phyloP scores from a whole-genome alignment of 306 rosid species.

The Prosopis cineraria region DNA sequence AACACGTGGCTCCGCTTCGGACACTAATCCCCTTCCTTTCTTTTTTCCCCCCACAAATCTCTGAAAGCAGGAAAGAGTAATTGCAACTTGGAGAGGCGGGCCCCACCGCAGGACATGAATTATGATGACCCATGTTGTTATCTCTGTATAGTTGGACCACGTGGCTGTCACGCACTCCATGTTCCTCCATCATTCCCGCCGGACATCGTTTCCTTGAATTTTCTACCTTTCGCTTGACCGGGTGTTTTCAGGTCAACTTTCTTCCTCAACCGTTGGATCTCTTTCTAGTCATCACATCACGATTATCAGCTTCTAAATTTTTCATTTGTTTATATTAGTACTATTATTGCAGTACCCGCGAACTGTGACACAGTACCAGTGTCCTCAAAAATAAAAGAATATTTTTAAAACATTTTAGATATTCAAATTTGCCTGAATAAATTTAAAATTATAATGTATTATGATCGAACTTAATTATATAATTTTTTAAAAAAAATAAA shows the following conservation, averaged over 20 bases:
- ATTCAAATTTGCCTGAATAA: too few species aligned
- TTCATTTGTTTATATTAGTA: too few species aligned
- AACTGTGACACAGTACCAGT: too few species aligned
- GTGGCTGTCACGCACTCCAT: not conserved
- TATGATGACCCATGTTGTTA: not conserved
- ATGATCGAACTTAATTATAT: too few species aligned
- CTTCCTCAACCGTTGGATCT: not conserved
- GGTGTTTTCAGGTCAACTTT: not conserved
- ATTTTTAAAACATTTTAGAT: too few species aligned
- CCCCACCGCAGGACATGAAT: constrained; percentile 16
- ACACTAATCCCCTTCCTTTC: constrained; percentile 5
- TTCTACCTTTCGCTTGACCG: not conserved
- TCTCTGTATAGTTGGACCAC: not conserved
- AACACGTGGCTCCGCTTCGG: constrained; percentile 35
- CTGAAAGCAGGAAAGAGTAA: not conserved
- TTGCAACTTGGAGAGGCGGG: constrained; percentile 33
- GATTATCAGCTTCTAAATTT: too few species aligned
- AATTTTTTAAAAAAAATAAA: too few species aligned
- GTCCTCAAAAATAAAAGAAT: too few species aligned
- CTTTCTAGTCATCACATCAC: not conserved
- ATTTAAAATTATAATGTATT: too few species aligned
- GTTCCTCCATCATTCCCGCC: not conserved
- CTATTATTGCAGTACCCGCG: too few species aligned
- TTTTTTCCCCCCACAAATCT: too few species aligned
- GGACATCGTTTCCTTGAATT: not conserved